These are phyloP conservation scores for Fennellomyces sp. DNA, from an alignment of 371 early-diverging fungal species.

Conservation along the genomic window DNA sequence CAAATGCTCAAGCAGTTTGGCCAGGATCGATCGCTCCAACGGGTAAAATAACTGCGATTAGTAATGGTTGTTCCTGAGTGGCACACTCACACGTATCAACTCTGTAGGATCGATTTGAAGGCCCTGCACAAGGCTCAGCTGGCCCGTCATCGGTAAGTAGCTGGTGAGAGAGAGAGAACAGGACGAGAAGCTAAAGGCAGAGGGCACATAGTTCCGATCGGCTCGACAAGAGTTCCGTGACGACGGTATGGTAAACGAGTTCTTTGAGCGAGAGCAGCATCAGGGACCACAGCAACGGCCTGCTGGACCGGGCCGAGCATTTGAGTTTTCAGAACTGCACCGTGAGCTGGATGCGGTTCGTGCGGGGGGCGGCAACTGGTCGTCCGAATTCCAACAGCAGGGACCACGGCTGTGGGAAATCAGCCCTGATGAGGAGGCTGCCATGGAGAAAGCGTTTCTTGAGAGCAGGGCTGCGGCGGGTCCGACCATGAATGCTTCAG, in stretches of 20 bases:
- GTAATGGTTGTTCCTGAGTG: not conserved
- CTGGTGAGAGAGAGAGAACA: too few species aligned
- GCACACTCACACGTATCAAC: not conserved
- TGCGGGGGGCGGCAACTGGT: constrained; percentile 49
- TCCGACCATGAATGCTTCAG: constrained; percentile 28
- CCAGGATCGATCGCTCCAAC: constrained; percentile 74
- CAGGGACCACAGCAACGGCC: constrained; percentile 7
- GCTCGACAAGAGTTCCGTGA: constrained; percentile 27
- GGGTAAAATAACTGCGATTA: constrained; percentile 31
- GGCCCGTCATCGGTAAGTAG: constrained; percentile 39
- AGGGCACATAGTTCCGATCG: constrained; percentile 19
- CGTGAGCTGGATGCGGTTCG: constrained; percentile 58
- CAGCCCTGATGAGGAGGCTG: constrained; percentile 59
- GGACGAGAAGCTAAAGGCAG: not conserved
- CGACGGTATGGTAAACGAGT: constrained; percentile 56
- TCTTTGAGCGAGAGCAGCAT: constrained; percentile 58
- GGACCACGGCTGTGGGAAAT: constrained; percentile 60
- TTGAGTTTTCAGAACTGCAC: constrained; percentile 57
- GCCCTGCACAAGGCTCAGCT: constrained; percentile 28
- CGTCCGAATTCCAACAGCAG: constrained; percentile 54
- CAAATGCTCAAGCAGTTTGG: constrained; percentile 64
- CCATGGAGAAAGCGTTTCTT: constrained; percentile 64
- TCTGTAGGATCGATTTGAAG: constrained; percentile 43
- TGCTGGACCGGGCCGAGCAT: constrained; percentile 21
- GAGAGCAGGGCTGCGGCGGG: constrained; percentile 44